Evolutionary conservation across 2,329 filamentous ascomycete species (phyloP).

Genomic region (Aspergillus texensis): DNA sequence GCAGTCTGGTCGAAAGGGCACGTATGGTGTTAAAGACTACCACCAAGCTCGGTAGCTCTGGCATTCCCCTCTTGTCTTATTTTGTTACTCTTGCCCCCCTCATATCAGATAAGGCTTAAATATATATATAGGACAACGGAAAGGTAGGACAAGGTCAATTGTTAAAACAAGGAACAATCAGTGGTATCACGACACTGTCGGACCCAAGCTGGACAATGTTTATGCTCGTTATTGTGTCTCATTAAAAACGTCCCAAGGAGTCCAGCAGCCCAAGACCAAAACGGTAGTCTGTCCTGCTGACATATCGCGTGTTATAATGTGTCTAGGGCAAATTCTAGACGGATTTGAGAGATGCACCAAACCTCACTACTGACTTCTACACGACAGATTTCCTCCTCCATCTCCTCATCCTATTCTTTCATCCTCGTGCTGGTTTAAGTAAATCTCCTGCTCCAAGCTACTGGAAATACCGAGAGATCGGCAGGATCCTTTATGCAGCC

Average conservation of each 20-base stretch:
- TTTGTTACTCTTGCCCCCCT: too few species aligned
- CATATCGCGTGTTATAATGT: background rate
- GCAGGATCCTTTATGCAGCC: background rate
- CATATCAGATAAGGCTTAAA: too few species aligned
- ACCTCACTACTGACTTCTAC: background rate
- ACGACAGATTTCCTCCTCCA: background rate
- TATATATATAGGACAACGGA: background rate
- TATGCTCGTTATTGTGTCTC: too few species aligned
- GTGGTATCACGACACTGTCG: too few species aligned
- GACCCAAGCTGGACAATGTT: too few species aligned
- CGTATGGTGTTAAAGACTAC: too few species aligned
- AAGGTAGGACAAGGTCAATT: background rate
- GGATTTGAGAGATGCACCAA: background rate
- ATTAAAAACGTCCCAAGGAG: background rate
- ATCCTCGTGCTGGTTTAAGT: background rate
- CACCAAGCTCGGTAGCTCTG: background rate
- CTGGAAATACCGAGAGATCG: background rate
- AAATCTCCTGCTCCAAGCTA: background rate
- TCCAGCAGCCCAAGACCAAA: too few species aligned
- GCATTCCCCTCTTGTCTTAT: background rate
- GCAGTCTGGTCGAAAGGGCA: too few species aligned
- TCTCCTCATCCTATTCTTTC: too few species aligned
- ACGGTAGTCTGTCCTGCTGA: background rate
- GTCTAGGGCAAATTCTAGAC: background rate
- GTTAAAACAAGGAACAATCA: background rate